Conservation (phyloP, 2,329 filamentous ascomycete genomes). For the Cladophialophora yegresii region DNA sequence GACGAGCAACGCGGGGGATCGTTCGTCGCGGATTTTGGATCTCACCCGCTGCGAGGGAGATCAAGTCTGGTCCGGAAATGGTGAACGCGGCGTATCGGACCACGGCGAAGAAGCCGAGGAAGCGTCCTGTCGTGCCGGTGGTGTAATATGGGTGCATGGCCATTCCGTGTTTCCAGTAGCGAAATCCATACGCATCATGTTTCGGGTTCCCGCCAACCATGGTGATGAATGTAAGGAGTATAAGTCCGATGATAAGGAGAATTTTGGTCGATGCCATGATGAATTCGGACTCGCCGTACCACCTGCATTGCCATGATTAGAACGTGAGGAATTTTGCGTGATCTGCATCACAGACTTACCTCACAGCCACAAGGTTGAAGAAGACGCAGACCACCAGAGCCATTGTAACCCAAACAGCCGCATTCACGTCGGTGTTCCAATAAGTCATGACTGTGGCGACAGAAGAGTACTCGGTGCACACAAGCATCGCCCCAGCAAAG, state of each 20-base stretch:
- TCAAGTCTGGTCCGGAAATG: slow-evolving; percentile 64
- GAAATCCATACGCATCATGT: slow-evolving; percentile 69
- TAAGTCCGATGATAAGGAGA: slow-evolving; percentile 66
- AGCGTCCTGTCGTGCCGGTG: slow-evolving; percentile 65
- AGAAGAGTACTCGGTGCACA: slow-evolving; percentile 53
- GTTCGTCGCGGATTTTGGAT: slow-evolving; percentile 68
- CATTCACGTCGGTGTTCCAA: slow-evolving; percentile 49
- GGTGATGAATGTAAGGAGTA: slow-evolving; percentile 74
- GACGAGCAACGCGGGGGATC: slow-evolving; percentile 71
- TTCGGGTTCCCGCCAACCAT: slow-evolving; percentile 79
- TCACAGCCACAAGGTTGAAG: slow-evolving; percentile 70
- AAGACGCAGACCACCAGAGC: slow-evolving; percentile 48
- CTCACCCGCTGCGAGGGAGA: slow-evolving; percentile 64
- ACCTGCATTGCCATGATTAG: slow-evolving; percentile 41
- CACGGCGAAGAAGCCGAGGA: slow-evolving; percentile 72
- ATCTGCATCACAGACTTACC: slow-evolving; percentile 42
- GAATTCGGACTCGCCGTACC: slow-evolving; percentile 75
- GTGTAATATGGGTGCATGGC: slow-evolving; percentile 67
- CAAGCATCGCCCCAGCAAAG: slow-evolving; percentile 48
- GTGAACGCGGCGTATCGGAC: slow-evolving; percentile 68
- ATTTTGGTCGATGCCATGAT: slow-evolving; percentile 69
- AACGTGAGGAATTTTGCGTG: background rate
- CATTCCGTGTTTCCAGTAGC: slow-evolving; percentile 63
- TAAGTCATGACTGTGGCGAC: slow-evolving; percentile 50
- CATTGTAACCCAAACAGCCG: slow-evolving; percentile 48